phyloP scores from a whole-genome alignment of 2,329 filamentous ascomycete genomes.

The Alternaria sp. region DNA sequence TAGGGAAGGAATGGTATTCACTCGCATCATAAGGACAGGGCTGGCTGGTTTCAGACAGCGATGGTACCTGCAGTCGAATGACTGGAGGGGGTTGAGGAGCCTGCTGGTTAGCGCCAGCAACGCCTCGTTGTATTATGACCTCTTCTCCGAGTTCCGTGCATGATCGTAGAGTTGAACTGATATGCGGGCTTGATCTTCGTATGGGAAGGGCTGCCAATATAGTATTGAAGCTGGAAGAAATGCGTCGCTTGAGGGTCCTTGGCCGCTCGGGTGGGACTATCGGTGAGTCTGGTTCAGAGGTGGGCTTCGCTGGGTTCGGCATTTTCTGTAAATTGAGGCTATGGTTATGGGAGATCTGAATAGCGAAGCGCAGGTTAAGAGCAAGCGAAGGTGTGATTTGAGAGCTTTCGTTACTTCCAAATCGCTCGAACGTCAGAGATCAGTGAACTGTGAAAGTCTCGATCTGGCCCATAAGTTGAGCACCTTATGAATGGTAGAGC shows the following conservation, averaged over 20 bases:
- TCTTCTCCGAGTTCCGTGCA: constrained; percentile 5
- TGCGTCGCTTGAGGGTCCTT: constrained; percentile 18
- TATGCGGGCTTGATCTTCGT: constrained; percentile 4
- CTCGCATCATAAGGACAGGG: constrained; percentile 27
- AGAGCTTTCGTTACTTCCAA: background rate
- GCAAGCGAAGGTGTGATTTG: background rate
- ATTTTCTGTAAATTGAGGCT: background rate
- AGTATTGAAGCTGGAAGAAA: constrained; percentile 21
- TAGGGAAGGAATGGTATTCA: constrained; percentile 25
- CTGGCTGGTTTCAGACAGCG: constrained; percentile 5
- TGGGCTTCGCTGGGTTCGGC: background rate
- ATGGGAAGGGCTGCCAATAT: constrained; percentile 10
- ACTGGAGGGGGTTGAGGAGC: background rate
- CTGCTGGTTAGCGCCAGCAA: background rate
- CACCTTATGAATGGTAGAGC: background rate
- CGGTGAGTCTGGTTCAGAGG: background rate
- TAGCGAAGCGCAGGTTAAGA: background rate
- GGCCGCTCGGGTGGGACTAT: constrained; percentile 10
- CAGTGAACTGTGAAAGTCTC: background rate
- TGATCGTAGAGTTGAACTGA: background rate
- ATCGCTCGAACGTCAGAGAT: background rate
- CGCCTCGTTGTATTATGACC: background rate
- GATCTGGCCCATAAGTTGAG: background rate
- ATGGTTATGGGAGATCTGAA: background rate
- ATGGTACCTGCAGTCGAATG: constrained; percentile 12